phyloP scores from a whole-genome alignment of 2,329 filamentous ascomycete species.

The Exophiala xenobiotica region DNA sequence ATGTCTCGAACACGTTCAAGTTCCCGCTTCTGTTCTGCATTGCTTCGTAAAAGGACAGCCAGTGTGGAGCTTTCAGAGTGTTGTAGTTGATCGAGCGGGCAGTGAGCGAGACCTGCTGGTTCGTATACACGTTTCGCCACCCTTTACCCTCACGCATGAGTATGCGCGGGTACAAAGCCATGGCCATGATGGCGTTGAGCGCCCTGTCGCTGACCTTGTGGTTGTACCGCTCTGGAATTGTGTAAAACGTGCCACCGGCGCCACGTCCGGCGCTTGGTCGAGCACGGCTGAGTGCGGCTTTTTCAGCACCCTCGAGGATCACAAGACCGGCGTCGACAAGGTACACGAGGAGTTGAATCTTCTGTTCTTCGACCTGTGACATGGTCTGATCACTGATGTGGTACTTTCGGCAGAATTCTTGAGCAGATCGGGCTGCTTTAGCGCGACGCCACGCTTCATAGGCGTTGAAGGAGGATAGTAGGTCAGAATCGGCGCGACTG shows the following conservation, averaged over 20 bases:
- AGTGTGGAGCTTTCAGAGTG: constrained; percentile 55
- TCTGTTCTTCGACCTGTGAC: constrained; percentile 90
- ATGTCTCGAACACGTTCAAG: constrained; percentile 89
- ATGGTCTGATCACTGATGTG: constrained; percentile 88
- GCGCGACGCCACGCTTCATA: constrained; percentile 86
- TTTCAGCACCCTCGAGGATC: constrained; percentile 51
- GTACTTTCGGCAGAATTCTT: constrained; percentile 94
- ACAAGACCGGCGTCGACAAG: constrained; percentile 84
- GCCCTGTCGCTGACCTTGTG: constrained; percentile 77
- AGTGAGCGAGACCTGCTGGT: constrained; percentile 83
- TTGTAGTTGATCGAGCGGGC: constrained; percentile 76
- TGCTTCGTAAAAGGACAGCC: constrained; percentile 94
- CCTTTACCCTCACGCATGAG: constrained; percentile 80
- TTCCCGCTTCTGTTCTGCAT: constrained; percentile 81
- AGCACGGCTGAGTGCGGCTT: constrained; percentile 15
- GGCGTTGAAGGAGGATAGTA: constrained; percentile 90
- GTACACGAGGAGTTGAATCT: constrained; percentile 82
- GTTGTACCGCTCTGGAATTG: constrained; percentile 71
- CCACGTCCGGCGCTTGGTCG: constrained; percentile 30
- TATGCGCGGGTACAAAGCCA: constrained; percentile 94
- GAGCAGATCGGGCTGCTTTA: constrained; percentile 67
- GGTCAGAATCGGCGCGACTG: constrained; percentile 82
- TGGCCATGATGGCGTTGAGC: constrained; percentile 78
- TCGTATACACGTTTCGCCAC: constrained; percentile 88
- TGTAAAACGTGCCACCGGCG: constrained; percentile 75